Evolutionary conservation across 2,329 filamentous ascomycete genomes (phyloP), one percentile per base, ranked within the genome.

Genomic region (Dothiorella sarmentorum): DNA sequence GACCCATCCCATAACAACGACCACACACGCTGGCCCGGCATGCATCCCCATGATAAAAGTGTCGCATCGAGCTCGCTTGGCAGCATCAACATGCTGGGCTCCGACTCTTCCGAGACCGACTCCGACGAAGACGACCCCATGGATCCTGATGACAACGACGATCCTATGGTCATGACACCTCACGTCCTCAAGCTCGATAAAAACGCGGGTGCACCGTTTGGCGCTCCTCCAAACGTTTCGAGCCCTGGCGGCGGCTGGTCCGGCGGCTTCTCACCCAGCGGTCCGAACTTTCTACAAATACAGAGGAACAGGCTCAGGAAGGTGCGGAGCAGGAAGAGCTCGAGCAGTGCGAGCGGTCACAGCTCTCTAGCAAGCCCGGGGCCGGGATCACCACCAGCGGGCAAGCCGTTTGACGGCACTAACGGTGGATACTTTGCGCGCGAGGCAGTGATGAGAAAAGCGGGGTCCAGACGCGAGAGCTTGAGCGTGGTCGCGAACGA

Each of bases 401-500:
- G 47, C 26, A 56, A 56, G 51, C 49, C 33, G 37, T 49, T 60
- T 29, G 58, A 84, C 0, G 75, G 86, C 61, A 78, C 76, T 42
- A 73, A 72, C 33, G 77, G 75, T 53, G 79, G 80, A 11, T 85
- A 83, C 66, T 85, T 86, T 68, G 77, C 76, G 2, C 72, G 75
- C 42, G 79, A 81, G 59, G 73, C 78, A 38, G 73, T 75, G 5
- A 76, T 77, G 59, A 75, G 76, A 55, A 75, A 71, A 55, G 71
- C 77, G 7, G 72, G 79, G 40, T 82, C 88, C 7, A 82, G 93
- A 43, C 82, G 93, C 42, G 92, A 97, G 73, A 96, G 91, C 71
- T 86, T 97, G 61, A 95, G 90, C 64, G 86, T 94, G 78, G 91
- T 92, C 35, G 92, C 92, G 15, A 92, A 94, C 64, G 91, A 96